Percentiles rank a stretch among this genome's conserved stretches.
Conservation (phyloP, 805 yeast genomes). For the Ogataea dorogensis region DNA sequence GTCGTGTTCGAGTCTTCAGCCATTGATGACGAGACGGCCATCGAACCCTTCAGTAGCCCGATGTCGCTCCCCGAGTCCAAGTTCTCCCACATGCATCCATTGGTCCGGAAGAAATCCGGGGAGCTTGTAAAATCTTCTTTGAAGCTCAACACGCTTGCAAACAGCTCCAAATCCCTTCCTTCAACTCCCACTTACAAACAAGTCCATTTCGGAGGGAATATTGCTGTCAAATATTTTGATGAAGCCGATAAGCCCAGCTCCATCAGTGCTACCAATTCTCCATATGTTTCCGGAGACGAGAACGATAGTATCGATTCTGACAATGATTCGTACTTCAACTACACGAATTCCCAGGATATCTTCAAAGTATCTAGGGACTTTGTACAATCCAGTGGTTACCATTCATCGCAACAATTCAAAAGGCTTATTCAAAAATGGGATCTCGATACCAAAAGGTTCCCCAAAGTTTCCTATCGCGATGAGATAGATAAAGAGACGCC, state of each 20-base stretch:
- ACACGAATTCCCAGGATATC: conserved; percentile 16
- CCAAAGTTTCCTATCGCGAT: conserved; percentile 43
- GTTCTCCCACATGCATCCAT: conserved; percentile 30
- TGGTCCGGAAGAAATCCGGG: conserved; percentile 85
- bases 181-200: conserved; percentile 61
- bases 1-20: neutral
- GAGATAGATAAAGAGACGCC: conserved; percentile 40
- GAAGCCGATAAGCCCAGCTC: conserved; percentile 74
- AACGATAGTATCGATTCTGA: conserved; percentile 31
- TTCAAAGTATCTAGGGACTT: conserved; percentile 21
- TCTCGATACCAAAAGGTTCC: conserved; percentile 42
- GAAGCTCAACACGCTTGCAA: conserved; percentile 39
- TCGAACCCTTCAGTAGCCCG: conserved; percentile 11
- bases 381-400: conserved; percentile 13
- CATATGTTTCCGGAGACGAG: conserved; percentile 37
- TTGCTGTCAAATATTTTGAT: conserved; percentile 70
- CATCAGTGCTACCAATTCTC: conserved; percentile 67
- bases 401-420: conserved; percentile 23
- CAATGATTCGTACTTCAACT: conserved; percentile 7
- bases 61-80: conserved; percentile 12
- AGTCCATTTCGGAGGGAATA: conserved; percentile 82
- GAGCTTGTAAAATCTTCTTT: conserved; percentile 77
- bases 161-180: conserved; percentile 42
- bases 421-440: conserved; percentile 40
- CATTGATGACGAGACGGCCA: conserved; percentile 3